Conservation (phyloP, 495 filamentous ascomycete species). For the Hypoxylon crocopeplum region DNA sequence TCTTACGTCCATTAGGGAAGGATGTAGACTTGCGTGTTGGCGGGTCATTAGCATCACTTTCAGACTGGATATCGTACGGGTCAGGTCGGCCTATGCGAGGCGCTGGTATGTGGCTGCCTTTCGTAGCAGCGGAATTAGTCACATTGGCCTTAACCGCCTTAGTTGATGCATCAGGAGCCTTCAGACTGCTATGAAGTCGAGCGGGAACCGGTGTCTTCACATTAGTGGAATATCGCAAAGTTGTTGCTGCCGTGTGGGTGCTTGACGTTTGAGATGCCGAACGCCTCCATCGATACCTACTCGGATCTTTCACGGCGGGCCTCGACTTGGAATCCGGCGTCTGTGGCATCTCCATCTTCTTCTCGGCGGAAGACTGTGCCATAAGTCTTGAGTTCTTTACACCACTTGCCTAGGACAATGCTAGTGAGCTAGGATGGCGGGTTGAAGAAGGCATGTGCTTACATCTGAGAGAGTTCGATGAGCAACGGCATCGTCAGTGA, state of each 20-base stretch:
- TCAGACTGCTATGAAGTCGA: background rate
- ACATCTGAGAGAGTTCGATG: too few species aligned
- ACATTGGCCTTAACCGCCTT: background rate
- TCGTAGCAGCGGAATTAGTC: background rate
- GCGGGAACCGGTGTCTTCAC: background rate
- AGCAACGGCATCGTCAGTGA: too few species aligned
- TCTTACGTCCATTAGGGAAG: background rate
- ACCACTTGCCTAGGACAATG: background rate
- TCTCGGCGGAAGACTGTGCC: too few species aligned
- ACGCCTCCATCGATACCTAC: background rate
- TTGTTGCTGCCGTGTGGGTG: background rate
- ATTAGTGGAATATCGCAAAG: background rate
- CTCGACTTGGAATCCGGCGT: background rate
- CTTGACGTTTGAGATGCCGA: background rate
- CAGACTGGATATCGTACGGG: constrained; percentile 21
- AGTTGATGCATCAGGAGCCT: background rate
- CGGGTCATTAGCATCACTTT: constrained; percentile 1
- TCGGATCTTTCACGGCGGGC: constrained; percentile 16
- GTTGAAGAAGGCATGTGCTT: too few species aligned
- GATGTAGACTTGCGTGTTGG: background rate
- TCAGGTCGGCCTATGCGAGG: constrained; percentile 6
- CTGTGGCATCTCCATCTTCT: background rate
- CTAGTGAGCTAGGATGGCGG: background rate
- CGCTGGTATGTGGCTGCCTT: background rate
- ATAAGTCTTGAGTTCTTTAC: too few species aligned